A percentile compares a stretch with the other conserved stretches of the same genome.
Evolutionary conservation across 2,329 filamentous ascomycete species (phyloP).

Genomic region (Scopulariopsis brevicaulis): DNA sequence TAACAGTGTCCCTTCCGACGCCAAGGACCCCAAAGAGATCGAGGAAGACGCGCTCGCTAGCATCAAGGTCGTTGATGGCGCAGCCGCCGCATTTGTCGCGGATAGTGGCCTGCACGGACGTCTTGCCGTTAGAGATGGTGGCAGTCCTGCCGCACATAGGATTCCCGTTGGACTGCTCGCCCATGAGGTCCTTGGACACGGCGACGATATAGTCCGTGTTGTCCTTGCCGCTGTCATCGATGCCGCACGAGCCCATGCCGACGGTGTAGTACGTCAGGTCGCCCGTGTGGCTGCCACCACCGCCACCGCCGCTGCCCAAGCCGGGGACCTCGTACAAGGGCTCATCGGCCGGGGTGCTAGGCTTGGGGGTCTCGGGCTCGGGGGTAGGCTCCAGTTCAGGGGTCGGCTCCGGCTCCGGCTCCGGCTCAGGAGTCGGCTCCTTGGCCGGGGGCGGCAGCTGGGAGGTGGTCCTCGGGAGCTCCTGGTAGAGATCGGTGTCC

Average conservation of each 20-base stretch:
- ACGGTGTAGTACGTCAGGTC: slow-evolving; percentile 66
- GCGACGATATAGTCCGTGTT: slow-evolving; percentile 52
- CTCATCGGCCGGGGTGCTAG: slow-evolving; percentile 8
- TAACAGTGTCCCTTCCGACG: slow-evolving; percentile 26
- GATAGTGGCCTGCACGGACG: slow-evolving; percentile 40
- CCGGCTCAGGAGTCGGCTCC: slow-evolving; percentile 6
- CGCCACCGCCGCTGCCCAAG: slow-evolving; percentile 5
- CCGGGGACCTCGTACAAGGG: background rate
- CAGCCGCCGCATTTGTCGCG: slow-evolving; percentile 72
- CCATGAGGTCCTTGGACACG: slow-evolving; percentile 54
- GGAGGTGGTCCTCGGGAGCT: background rate
- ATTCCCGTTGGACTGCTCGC: slow-evolving; percentile 51
- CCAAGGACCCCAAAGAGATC: slow-evolving; percentile 35
- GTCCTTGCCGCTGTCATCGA: slow-evolving; percentile 45
- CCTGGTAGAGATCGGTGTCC: slow-evolving; percentile 15
- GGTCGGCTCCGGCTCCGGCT: slow-evolving; percentile 9
- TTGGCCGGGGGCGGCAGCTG: slow-evolving; percentile 1
- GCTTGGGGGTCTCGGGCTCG: slow-evolving; percentile 7
- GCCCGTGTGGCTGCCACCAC: slow-evolving; percentile 31
- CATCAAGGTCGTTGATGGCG: slow-evolving; percentile 40
- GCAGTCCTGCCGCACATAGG: slow-evolving; percentile 59
- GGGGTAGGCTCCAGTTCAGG: slow-evolving; percentile 5
- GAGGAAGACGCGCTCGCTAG: slow-evolving; percentile 44
- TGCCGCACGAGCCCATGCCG: slow-evolving; percentile 59
- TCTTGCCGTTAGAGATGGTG: slow-evolving; percentile 49